Conservation (phyloP, 306 rosid species). For the Pterocarpus santalinus region DNA sequence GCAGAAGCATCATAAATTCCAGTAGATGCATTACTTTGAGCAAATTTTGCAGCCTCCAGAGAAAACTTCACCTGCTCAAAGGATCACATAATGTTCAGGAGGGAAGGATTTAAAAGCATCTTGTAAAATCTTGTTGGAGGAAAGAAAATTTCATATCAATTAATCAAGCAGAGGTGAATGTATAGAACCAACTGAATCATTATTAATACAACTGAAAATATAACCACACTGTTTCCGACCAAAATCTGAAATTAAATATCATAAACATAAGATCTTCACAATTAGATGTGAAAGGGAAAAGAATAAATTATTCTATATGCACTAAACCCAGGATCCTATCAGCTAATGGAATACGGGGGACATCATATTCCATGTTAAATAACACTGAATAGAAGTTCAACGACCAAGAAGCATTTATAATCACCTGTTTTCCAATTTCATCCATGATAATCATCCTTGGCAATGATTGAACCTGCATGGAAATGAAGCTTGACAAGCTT, state of each 20-base stretch:
- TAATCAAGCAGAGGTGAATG: background rate
- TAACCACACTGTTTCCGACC: background rate
- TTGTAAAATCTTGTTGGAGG: slow-evolving; percentile 25
- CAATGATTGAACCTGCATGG: slow-evolving; percentile 86
- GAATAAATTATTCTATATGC: slow-evolving; percentile 15
- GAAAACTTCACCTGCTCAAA: slow-evolving; percentile 84
- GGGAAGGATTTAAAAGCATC: background rate
- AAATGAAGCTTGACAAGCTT: slow-evolving; percentile 41
- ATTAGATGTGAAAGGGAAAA: slow-evolving; percentile 3
- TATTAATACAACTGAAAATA: slow-evolving; percentile 6
- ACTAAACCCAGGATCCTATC: slow-evolving; percentile 15
- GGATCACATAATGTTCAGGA: slow-evolving; percentile 32
- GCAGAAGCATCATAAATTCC: slow-evolving; percentile 87
- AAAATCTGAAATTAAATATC: slow-evolving; percentile 26
- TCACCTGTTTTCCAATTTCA: slow-evolving; percentile 97
- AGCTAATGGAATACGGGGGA: slow-evolving; percentile 16
- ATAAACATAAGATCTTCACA: background rate
- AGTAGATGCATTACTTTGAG: slow-evolving; percentile 78
- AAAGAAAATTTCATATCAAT: background rate
- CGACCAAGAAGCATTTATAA: slow-evolving; percentile 17
- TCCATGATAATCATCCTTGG: slow-evolving; percentile 99
- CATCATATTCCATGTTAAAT: slow-evolving; percentile 27
- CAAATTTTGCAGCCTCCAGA: slow-evolving; percentile 84
- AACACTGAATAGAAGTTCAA: slow-evolving; percentile 19
- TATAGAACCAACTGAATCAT: slow-evolving; percentile 21